Conservation (phyloP, 1,284 basidiomycete genomes). For the Leccinum pseudoinsigne region DNA sequence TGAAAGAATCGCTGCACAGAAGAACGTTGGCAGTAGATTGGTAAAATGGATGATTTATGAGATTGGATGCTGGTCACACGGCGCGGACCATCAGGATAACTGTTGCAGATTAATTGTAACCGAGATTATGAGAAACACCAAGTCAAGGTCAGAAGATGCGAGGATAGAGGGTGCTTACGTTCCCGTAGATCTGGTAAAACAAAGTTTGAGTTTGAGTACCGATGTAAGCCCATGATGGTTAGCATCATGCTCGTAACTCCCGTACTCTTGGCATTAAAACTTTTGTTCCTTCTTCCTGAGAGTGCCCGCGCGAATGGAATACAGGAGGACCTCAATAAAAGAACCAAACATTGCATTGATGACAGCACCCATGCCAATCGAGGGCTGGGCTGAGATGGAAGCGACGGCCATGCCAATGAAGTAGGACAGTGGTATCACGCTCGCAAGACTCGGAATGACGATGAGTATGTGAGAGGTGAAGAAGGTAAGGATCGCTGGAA, state of each 20-base stretch:
- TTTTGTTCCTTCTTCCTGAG: slow-evolving; percentile 92
- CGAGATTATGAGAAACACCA: slow-evolving; percentile 33
- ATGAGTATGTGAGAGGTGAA: slow-evolving; percentile 80
- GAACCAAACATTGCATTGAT: slow-evolving; percentile 99
- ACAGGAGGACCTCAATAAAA: slow-evolving; percentile 96
- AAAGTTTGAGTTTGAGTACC: slow-evolving; percentile 94
- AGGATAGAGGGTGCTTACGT: slow-evolving; percentile 56
- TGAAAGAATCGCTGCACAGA: slow-evolving; percentile 87
- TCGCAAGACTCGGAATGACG: slow-evolving; percentile 84
- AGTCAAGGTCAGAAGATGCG: slow-evolving; percentile 11
- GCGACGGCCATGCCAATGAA: slow-evolving; percentile 99
- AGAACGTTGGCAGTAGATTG: slow-evolving; percentile 97
- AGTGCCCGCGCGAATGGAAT: slow-evolving; percentile 90
- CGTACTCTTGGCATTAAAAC: slow-evolving; percentile 96
- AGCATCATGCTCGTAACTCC: slow-evolving; percentile 99
- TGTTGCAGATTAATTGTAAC: slow-evolving; percentile 93
- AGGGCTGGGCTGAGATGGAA: slow-evolving; percentile 96
- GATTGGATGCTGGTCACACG: slow-evolving; percentile 94
- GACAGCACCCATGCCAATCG: slow-evolving; percentile 99
- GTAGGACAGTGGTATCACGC: slow-evolving; percentile 96
- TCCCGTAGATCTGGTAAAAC: slow-evolving; percentile 99
- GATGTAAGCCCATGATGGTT: slow-evolving; percentile 95
- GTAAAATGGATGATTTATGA: slow-evolving; percentile 94
- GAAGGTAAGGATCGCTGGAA: slow-evolving; percentile 67
- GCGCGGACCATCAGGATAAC: slow-evolving; percentile 66